A percentile compares a stretch with the other conserved stretches of the same genome.
Evolutionary conservation across 805 yeast species (phyloP).

Genomic region (Metschnikowia matae): DNA sequence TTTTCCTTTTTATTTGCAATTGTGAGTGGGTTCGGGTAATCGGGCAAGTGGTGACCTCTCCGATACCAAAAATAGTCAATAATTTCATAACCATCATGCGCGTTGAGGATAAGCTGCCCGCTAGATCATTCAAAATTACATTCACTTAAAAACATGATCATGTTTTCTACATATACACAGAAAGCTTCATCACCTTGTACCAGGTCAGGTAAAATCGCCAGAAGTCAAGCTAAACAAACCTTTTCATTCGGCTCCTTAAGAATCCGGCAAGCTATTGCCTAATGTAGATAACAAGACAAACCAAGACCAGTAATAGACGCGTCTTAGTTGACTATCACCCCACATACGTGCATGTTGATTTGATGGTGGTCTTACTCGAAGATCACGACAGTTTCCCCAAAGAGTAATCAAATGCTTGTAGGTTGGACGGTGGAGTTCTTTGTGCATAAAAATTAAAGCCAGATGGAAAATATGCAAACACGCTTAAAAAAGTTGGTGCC

Average conservation of each 20-base stretch:
- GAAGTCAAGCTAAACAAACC: too few species aligned
- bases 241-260: background rate
- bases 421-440: background rate
- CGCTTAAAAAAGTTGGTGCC: background rate
- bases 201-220: too few species aligned
- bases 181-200: too few species aligned
- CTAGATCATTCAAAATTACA: background rate
- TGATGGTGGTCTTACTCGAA: background rate
- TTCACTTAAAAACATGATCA: background rate
- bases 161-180: too few species aligned
- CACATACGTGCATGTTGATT: background rate
- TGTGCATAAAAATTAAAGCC: background rate
- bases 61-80: background rate
- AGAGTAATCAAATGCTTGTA: background rate
- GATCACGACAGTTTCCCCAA: background rate
- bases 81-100: background rate
- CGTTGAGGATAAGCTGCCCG: background rate
- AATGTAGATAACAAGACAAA: background rate
- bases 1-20: background rate
- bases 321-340: background rate
- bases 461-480: background rate
- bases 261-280: background rate
- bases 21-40: background rate
- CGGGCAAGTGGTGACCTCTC: background rate
- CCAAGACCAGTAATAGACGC: background rate